Evolutionary conservation across 345 rosid species (phyloP).

Genomic region (Ricinus communis): DNA sequence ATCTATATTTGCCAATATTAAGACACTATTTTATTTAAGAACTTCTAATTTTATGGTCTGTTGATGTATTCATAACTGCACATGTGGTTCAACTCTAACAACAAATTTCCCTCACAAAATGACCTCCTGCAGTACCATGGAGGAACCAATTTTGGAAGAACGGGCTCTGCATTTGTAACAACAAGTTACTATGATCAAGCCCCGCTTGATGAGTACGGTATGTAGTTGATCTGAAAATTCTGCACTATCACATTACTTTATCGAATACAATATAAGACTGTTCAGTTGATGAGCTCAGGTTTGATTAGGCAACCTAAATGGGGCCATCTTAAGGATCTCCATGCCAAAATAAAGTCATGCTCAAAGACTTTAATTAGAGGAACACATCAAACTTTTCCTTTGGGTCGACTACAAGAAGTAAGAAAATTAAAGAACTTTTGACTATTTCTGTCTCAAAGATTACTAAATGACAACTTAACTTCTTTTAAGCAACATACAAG

Average conservation of each 20-base stretch:
- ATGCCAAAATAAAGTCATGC: constrained; percentile 59
- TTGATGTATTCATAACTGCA: background rate
- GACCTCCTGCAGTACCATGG: constrained; percentile 62
- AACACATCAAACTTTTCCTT: constrained; percentile 19
- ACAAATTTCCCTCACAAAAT: background rate
- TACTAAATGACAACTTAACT: background rate
- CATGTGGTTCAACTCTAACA: background rate
- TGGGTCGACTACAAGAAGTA: constrained; percentile 62
- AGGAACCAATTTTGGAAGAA: constrained; percentile 82
- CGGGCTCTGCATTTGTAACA: constrained; percentile 47
- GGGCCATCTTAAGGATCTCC: constrained; percentile 76
- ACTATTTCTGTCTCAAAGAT: background rate
- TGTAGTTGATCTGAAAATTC: constrained; percentile 2
- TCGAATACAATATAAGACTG: background rate
- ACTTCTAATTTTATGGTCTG: background rate
- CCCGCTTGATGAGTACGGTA: constrained; percentile 83
- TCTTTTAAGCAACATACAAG: background rate
- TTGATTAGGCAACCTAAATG: constrained; percentile 69
- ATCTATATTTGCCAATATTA: background rate
- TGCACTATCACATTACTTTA: background rate
- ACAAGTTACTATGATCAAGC: constrained; percentile 74
- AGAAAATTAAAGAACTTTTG: constrained; percentile 15
- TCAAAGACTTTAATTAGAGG: constrained; percentile 53
- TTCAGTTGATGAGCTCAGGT: constrained; percentile 36
- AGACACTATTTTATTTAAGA: background rate